Conservation (phyloP, 139 green algal species). For the Coccomyxa sp. region DNA sequence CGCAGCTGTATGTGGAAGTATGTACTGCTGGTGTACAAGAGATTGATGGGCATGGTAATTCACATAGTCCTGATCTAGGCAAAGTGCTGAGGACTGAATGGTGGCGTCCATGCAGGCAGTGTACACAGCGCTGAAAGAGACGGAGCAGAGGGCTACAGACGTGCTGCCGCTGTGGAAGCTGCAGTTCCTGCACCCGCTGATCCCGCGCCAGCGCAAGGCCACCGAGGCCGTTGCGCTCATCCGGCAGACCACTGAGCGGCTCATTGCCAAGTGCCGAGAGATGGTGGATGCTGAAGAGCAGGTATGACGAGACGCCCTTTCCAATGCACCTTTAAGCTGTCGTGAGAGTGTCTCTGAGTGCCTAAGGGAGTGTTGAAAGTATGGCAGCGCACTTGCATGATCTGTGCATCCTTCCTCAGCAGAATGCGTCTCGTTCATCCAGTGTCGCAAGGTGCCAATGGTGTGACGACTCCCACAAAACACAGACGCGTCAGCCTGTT, state of each 20-base stretch:
- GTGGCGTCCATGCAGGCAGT: constrained; percentile 66
- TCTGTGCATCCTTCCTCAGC: no score
- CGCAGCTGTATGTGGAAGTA: not conserved
- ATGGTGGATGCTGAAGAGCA: constrained; percentile 91
- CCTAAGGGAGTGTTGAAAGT: no score
- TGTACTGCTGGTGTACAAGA: not conserved
- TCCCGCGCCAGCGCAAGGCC: constrained; percentile 70
- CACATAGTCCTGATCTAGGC: not conserved
- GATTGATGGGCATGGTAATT: not conserved
- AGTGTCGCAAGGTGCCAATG: no score
- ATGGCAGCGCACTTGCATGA: no score
- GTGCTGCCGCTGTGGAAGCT: constrained; percentile 95
- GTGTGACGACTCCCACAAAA: no score
- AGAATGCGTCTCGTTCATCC: no score
- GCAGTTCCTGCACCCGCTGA: constrained; percentile 44
- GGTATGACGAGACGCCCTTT: not conserved
- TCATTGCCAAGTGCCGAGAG: constrained; percentile 84
- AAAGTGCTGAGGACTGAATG: not conserved
- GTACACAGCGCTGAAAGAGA: constrained; percentile 99
- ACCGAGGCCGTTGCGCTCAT: constrained; percentile 87
- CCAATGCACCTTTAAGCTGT: no score
- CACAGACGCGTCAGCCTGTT: no score
- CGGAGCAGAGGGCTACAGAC: constrained; percentile 92
- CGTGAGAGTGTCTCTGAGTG: no score
- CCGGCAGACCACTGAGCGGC: constrained; percentile 76